A percentile compares a stretch with the other conserved stretches of the same genome.
These are phyloP conservation scores for Phytomonas sp. DNA, from an alignment of 208 protist species.

Conservation along the genomic window DNA sequence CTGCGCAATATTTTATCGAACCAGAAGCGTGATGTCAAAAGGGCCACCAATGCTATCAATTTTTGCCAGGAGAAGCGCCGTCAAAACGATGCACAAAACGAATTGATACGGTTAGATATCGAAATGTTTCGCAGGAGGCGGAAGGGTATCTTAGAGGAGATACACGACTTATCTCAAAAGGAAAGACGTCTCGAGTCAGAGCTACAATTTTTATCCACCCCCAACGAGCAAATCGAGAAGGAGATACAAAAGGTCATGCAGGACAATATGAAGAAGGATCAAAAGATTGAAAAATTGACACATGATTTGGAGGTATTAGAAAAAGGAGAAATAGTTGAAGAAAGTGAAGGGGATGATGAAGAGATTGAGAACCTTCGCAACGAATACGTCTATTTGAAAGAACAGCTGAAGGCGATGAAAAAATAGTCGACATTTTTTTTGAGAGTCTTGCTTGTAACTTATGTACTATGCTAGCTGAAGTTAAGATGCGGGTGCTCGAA, in stretches of 20 bases:
- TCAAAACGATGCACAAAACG: constrained; percentile 60
- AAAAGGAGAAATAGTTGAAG: constrained; percentile 5
- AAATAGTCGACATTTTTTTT: constrained; percentile 10
- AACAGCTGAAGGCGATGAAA: constrained; percentile 30
- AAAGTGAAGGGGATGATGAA: constrained; percentile 16
- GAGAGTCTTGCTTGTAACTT: background rate
- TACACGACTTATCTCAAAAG: constrained; percentile 21
- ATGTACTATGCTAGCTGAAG: constrained; percentile 2
- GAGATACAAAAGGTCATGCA: constrained; percentile 18
- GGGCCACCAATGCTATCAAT: constrained; percentile 39
- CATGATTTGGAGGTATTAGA: constrained; percentile 15
- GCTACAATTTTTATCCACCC: constrained; percentile 23
- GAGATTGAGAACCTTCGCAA: constrained; percentile 50
- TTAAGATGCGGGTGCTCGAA: background rate
- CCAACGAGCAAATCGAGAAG: constrained; percentile 11
- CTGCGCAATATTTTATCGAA: constrained; percentile 75
- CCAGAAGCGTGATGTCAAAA: constrained; percentile 56
- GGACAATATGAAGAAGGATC: constrained; percentile 17
- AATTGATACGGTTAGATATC: constrained; percentile 44
- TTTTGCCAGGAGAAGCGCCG: constrained; percentile 43
- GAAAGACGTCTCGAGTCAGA: constrained; percentile 41
- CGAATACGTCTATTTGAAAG: constrained; percentile 69
- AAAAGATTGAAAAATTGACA: constrained; percentile 11
- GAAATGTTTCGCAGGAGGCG: constrained; percentile 57
- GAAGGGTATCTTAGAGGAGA: constrained; percentile 33